These are phyloP conservation scores for Coemansia sp. DNA, from an alignment of 192 early-diverging fungal genomes.

Conservation along the genomic window DNA sequence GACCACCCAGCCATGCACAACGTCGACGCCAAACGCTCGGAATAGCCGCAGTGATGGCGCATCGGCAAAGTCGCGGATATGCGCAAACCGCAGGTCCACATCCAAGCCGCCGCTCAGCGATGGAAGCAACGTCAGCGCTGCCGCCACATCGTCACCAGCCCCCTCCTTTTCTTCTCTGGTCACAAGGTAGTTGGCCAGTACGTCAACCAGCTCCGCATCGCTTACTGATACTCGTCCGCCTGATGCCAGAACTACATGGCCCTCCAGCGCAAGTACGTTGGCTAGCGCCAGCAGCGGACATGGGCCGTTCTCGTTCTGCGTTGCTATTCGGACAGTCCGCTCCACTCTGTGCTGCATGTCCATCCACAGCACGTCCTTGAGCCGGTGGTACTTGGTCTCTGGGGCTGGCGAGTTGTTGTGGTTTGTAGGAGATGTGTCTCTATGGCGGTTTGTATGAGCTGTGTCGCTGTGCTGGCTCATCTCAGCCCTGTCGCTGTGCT, in stretches of 20 bases:
- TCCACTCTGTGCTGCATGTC: constrained; percentile 52
- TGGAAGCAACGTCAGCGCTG: constrained; percentile 34
- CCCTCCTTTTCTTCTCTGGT: constrained; percentile 11
- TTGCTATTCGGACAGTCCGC: constrained; percentile 70
- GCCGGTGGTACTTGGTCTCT: constrained; percentile 56
- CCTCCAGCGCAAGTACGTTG: constrained; percentile 79
- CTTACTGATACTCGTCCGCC: constrained; percentile 57
- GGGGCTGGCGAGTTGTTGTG: too few species aligned
- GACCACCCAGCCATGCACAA: constrained; percentile 92
- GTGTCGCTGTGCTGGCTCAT: not conserved
- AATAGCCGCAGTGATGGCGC: constrained; percentile 65
- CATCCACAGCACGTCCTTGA: constrained; percentile 72
- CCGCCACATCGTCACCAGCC: too few species aligned
- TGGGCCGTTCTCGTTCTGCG: constrained; percentile 93
- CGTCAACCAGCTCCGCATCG: constrained; percentile 66
- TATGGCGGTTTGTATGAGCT: not conserved
- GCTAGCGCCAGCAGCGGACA: constrained; percentile 84
- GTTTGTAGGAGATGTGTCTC: too few species aligned
- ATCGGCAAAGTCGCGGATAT: constrained; percentile 71
- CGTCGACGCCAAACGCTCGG: constrained; percentile 71
- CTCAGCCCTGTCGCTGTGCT: not conserved
- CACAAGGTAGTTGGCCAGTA: constrained; percentile 73
- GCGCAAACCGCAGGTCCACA: constrained; percentile 82
- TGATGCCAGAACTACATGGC: constrained; percentile 61
- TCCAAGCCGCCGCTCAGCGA: constrained; percentile 59